Evolutionary conservation across 306 rosid species (phyloP), one percentile per base, ranked within the genome.

Genomic region (Mucuna pruriens): DNA sequence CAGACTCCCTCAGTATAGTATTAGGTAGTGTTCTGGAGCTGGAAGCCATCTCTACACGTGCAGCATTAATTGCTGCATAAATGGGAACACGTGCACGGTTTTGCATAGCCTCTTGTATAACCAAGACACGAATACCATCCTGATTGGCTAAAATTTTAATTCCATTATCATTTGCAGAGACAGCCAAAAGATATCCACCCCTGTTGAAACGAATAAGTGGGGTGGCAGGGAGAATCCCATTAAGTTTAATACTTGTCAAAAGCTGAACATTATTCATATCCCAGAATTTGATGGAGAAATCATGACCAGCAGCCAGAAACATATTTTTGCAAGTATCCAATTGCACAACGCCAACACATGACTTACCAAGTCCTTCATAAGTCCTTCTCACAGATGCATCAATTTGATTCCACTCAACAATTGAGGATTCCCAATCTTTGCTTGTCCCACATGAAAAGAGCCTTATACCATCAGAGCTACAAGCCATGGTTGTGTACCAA

Each of bases 361-460:
- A 96, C 73, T 95, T 93, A 74, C 95, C 96, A 85, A 95, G 90
- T 76, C 99, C 99, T 85, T 90, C 96, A 66, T 95, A 95, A 71
- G 94, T 89, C 67, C 97, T 90, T 86, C 91, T 91, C 39, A 95
- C 95, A 25, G 94, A 95, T 61, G 97, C 98, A 87, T 93, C 99
- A 80, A 92, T 90, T 84, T 93, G 97, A 84, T 95, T 95, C 98
- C 98, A 95, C 84, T 95, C 98, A 84, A 91, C 99, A 85, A 95
- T 91, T 71, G 88, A 89, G n/a, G 99, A 95, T 38, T 91, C 96
- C 44, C 99, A 98, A 0, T 91, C 99, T 85, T 91, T 91, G 85
- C 93, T 91, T 40, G 99, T 95, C 66, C 99, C 99, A 40, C 99
- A 95, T 58, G 99, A 95, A 84, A 95, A 95, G 60, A 95, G 98